Base-by-base conservation (phyloP, 2,329 filamentous ascomycete genomes). In the Stachybotrys elegans region DNA sequence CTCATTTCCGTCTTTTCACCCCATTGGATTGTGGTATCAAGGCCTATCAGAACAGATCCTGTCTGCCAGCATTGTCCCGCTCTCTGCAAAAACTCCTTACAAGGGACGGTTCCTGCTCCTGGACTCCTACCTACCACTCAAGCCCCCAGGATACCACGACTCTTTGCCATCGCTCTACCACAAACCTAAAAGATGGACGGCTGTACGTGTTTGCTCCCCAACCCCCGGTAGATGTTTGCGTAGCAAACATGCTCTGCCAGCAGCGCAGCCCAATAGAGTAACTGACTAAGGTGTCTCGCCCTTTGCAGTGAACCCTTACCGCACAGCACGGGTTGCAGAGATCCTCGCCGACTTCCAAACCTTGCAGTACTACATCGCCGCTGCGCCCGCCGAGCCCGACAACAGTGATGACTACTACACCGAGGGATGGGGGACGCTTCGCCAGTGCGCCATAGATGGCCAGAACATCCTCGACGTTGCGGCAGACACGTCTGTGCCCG, bases 391-490 rank as follows among this genome's bases (percentile, higher is more conserved):
- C 43, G 70, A 79, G n/a, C 78, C 81, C 7, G 55, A 63, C 4
- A 64, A 79, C 60, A 63, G 68, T 45, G 72, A 77, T 43, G 81
- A 84, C 56, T 80, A 81, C 56, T 76, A 79, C 61, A 80, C 79
- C 12, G 78, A 82, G 50, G 81, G 80, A 19, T 84, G 79, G 78
- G 71, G 75, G 5, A 73, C 73, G 14, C 65, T 84, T 42, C 74
- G 80, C 34, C 80, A 84, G 62, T 83, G 79, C 63, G 68, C 72
- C 41, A 57, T 81, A 34, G 81, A 84, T 53, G 80, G 80, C 6
- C 79, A 81, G 56, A 72, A 81, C 62, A 83, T 84, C 51, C 71
- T 84, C 48, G 79, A 83, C 56, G 79, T 76, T 54, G 79, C 77
- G 19, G 79, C 79, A 32, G 81, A 84, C 59, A 79, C 78, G 14